A percentile compares a stretch with the other conserved stretches of the same genome.
Evolutionary conservation across 176 grass and related monocot genomes (phyloP).

Genomic region (Oryza officinalis): DNA sequence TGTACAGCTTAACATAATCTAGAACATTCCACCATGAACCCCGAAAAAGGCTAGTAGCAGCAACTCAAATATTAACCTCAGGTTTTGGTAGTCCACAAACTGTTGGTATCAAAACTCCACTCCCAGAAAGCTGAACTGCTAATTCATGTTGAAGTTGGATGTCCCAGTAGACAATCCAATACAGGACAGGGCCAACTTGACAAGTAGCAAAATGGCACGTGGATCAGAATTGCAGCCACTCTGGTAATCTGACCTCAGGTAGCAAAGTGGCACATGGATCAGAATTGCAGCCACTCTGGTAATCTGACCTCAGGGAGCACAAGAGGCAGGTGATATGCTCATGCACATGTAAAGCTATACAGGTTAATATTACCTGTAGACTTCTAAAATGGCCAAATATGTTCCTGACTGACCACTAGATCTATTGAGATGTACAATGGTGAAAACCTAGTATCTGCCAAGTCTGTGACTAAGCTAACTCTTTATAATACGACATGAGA

Average conservation of each 20-base stretch:
- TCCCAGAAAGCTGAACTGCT: slow-evolving; percentile 5
- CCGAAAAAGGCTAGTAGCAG: background rate
- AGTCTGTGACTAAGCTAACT: background rate
- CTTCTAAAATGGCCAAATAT: background rate
- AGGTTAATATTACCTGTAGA: background rate
- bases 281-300: background rate
- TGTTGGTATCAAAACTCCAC: background rate
- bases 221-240: background rate
- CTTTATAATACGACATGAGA: background rate
- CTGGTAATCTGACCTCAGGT: slow-evolving; percentile 12
- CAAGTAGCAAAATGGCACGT: slow-evolving; percentile 11
- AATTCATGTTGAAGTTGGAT: slow-evolving; percentile 10
- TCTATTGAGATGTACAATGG: background rate
- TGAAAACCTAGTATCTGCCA: background rate
- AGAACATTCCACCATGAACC: background rate
- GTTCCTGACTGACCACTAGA: background rate
- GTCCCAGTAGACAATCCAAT: slow-evolving; percentile 15
- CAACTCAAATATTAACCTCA: background rate
- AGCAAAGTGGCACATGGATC: slow-evolving; percentile 9
- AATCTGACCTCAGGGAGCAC: slow-evolving; percentile 15
- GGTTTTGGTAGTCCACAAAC: background rate
- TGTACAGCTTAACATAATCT: background rate
- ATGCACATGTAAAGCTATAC: background rate
- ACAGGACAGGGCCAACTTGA: background rate
- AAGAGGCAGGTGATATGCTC: background rate